Conservation (phyloP, 352 stramenopile genomes). For the Pythium phragmiticola region DNA sequence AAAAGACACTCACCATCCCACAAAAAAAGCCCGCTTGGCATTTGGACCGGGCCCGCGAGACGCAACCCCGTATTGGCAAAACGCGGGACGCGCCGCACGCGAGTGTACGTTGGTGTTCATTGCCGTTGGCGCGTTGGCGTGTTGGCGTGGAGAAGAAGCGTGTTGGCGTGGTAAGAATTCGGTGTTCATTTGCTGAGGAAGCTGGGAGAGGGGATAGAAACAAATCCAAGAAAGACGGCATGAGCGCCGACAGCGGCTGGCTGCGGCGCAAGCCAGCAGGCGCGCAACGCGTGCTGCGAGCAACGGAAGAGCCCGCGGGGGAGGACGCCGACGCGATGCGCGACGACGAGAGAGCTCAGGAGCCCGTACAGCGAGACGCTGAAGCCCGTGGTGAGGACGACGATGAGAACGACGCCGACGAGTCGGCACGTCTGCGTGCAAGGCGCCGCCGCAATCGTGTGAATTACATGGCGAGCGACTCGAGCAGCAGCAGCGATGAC, state of each 20-base stretch:
- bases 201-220: not conserved
- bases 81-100: not conserved
- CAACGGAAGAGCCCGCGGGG: not conserved
- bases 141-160: not conserved
- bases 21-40: not conserved
- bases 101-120: not conserved
- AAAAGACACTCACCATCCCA: too few relatives aligned
- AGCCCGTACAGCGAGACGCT: not conserved
- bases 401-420: not conserved
- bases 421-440: not conserved
- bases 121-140: not conserved
- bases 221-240: not conserved
- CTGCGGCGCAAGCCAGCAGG: constrained; percentile 1
- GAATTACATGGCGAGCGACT: constrained; percentile 7
- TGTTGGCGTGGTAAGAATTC: not conserved
- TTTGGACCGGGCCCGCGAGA: not conserved
- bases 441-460: constrained; percentile 16
- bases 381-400: not conserved
- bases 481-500: constrained; percentile 12
- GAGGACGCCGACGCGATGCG: not conserved
- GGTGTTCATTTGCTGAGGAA: not conserved
- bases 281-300: not conserved
- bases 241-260: constrained; percentile 10
- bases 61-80: not conserved
- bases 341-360: not conserved